Evolutionary conservation across 1,139 yeast species (phyloP), one percentile per base, ranked within the genome.

Genomic region (Sugiyamaella japonica): DNA sequence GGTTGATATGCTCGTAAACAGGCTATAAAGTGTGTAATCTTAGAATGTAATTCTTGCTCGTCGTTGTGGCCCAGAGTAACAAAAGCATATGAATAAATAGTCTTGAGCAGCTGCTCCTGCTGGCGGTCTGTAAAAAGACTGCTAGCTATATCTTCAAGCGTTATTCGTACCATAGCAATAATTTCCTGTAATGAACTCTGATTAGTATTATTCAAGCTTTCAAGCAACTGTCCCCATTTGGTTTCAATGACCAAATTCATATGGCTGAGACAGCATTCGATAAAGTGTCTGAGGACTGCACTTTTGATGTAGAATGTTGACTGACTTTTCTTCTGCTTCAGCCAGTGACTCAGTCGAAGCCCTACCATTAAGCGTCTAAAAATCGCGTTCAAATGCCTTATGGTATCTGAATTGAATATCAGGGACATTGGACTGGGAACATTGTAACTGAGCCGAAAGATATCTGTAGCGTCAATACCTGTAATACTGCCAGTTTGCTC

Each of bases 401-500:
- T 32, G 8, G 58, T 56, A 17, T 39, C 32, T 1, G 49, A 25
- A 20, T 55, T 53, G 17, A 64, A 32, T 8, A 64, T 44, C 7
- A 59, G 17, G 16, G 52, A 40, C n/a, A 63, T 48, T 9, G 66
- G 66, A 36, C 50, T 41, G 2, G 64, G 65, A 2, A 61, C 60
- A 20, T 51, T 52, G 51, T 63, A 63, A 29, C 44, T 37, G 9
- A 55, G 46, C 15, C 32, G 38, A 34, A 37, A 29, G 8, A 46
- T 43, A 17, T 29, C 31, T 25, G 47, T 52, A 20, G 46, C 47
- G 10, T 23, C 43, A 12, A 29, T 28, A 17, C 31, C 31, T 2
- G 31, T 15, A 25, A 7, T 10, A 28, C 39, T 31, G n/a, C 13
- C 29, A 3, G 29, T 16, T 31, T 38, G 17, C n/a, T 31, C 16